Base-by-base conservation (phyloP, 2,329 filamentous ascomycete species). In the Aspergillus felis region DNA sequence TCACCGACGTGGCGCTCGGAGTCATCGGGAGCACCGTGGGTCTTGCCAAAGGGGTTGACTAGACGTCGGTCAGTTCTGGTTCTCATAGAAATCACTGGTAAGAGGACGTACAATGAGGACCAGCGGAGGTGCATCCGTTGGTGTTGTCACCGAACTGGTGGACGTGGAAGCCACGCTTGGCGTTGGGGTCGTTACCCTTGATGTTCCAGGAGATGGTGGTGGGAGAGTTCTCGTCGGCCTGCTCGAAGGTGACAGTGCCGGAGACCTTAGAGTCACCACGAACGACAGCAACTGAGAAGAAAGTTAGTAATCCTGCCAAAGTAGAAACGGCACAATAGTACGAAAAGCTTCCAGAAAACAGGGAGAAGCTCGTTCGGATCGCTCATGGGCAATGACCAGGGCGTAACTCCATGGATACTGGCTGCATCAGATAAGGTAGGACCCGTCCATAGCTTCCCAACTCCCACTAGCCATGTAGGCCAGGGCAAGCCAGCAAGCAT, bases 61-160 rank as follows among this genome's bases (percentile, higher is more conserved):
- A 64, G 8, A 32, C 42, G 42, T 17, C 51, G 48, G 42, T 61
- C 51, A 63, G 59, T 17, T 54, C 20, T 55, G 53, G 44, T n/a
- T 46, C 38, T 38, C 4, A 28, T 27, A 10, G 27, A 8, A 32
- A 24, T 42, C 12, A 20, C 24, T n/a, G 7, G 20, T 3, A 14
- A 32, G 41, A 22, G 42, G 41, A 81, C 90, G 76, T 82, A 96
- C 92, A 99, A 84, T 99, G 94, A 79, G 94, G 93, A 55, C 94
- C 94, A 67, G 94, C 94, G 67, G 90, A 96, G 66, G 93, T 97
- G 90, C 94, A 99, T 78, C 94, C 94, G 82, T 99, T 99, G 84
- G 94, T 97, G 86, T 97, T 97, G 86, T 97, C 94, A 77, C 94
- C 94, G 74, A 96, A 99, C 78, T 94, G 91, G 84, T 99, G 94